Base-by-base conservation (phyloP, 768 basidiomycete species). In the Serendipita vermifera region DNA sequence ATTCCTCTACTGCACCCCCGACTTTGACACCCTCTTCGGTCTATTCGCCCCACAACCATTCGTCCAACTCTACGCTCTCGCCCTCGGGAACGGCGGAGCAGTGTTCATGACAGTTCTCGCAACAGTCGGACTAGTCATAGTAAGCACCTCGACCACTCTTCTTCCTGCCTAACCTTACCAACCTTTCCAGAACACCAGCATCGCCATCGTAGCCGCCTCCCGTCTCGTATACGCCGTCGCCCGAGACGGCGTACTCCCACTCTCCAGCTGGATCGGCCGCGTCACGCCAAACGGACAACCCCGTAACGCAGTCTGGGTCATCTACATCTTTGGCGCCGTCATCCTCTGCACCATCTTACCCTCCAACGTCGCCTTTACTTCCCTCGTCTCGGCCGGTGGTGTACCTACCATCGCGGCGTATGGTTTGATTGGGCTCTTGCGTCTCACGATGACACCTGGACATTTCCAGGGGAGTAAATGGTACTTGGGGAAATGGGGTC, bases 141-240 rank as follows among this genome's bases (percentile, higher is more conserved):
- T 89, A 58, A 7, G 80, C 65, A 2, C 3, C n/a, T n/a, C n/a
- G n/a, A n/a, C n/a, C n/a, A n/a, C 6, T 5, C 40, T 26, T 6
- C 29, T 9, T 17, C 32, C 26, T 57, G 5, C 32, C n/a, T 17
- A 9, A 43, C 4, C 39, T 29, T 33, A 15, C 9, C 5, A 36
- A 9, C 29, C 2, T 2, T 22, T 40, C 15, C 48, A 89, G 85
- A 92, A 87, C 67, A 90, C 90, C 1, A 88, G 83, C 60, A 78
- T 93, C 39, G 80, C 87, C 15, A 81, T 94, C 57, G 87, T 93
- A 17, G 91, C 92, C 1, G 80, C 89, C 11, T 92, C 89, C 11
- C 80, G 91, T 3, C 76, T 96, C 26, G 77, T 96, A 36, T 96
- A 87, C 64, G 92, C 91, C 6, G 85, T 96, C 40, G 91, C 91